Percentiles rank a stretch among this genome's conserved stretches.
Conservation (phyloP, 2,329 filamentous ascomycete genomes). For the Waltergamsia citrina region DNA sequence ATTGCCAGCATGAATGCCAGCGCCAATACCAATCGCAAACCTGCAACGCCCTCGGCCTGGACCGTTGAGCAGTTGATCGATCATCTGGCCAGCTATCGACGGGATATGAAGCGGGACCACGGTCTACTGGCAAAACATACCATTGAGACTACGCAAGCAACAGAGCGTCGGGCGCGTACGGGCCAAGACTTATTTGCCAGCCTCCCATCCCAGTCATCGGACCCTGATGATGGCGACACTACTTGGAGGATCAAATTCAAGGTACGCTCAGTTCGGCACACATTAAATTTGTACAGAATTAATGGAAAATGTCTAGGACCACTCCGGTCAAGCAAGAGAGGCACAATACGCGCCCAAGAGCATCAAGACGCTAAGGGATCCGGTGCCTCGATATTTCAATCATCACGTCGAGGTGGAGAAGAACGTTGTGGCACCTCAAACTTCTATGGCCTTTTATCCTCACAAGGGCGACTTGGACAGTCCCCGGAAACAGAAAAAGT, state of each 20-base stretch:
- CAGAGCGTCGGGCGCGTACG: conserved; percentile 27
- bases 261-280: conserved; percentile 18
- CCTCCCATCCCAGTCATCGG: conserved; percentile 23
- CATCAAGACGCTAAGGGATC: conserved; percentile 38
- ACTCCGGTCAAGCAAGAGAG: conserved; percentile 14
- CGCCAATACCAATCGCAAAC: neutral
- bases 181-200: conserved; percentile 38
- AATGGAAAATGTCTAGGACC: neutral
- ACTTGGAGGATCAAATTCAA: conserved; percentile 42
- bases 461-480: conserved; percentile 47
- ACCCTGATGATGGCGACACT: conserved; percentile 22
- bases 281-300: neutral
- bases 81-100: conserved; percentile 26
- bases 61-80: conserved; percentile 31
- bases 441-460: conserved; percentile 50
- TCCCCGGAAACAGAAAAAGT: conserved; percentile 41
- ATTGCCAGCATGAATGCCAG: no score
- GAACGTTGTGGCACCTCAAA: conserved; percentile 50
- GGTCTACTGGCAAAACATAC: conserved; percentile 33
- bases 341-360: conserved; percentile 29
- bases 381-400: conserved; percentile 49
- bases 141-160: conserved; percentile 32
- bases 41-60: conserved; percentile 15
- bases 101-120: conserved; percentile 31
- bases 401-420: conserved; percentile 51